A percentile compares a stretch with the other conserved stretches of the same genome.
These are phyloP conservation scores for Fusarium pseudoanthophilum DNA, from an alignment of 2,329 filamentous ascomycete species.

Conservation along the genomic window DNA sequence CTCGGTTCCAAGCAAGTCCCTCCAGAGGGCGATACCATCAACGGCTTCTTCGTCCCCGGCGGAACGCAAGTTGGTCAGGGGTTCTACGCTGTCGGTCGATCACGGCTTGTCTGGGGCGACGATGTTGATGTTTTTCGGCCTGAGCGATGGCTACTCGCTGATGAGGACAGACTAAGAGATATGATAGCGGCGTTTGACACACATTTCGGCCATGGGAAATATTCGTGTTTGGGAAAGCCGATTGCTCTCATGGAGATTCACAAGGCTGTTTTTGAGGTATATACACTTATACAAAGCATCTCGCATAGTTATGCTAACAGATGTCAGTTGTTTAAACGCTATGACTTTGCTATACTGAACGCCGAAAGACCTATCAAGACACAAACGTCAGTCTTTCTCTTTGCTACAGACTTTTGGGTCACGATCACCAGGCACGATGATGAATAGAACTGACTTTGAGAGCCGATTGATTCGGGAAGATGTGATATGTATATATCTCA, in stretches of 20 bases:
- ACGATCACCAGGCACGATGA: slow-evolving; percentile 34
- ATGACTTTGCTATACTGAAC: slow-evolving; percentile 50
- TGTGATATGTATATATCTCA: not conserved
- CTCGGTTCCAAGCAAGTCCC: slow-evolving; percentile 66
- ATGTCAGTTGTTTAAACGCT: slow-evolving; percentile 47
- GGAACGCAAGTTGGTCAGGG: slow-evolving; percentile 65
- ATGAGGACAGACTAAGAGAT: slow-evolving; percentile 43
- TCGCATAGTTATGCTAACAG: not conserved
- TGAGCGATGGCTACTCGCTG: slow-evolving; percentile 62
- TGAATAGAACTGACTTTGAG: not conserved
- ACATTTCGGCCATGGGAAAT: slow-evolving; percentile 59
- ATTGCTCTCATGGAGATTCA: slow-evolving; percentile 61
- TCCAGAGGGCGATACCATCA: slow-evolving; percentile 61
- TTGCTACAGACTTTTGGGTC: slow-evolving; percentile 52
- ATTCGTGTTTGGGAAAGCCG: slow-evolving; percentile 57
- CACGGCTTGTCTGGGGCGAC: slow-evolving; percentile 59
- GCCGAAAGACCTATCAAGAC: slow-evolving; percentile 48
- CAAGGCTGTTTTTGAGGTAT: slow-evolving; percentile 60
- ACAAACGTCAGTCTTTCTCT: slow-evolving; percentile 49
- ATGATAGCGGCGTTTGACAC: slow-evolving; percentile 55
- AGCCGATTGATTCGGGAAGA: not conserved
- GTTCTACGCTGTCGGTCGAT: slow-evolving; percentile 64
- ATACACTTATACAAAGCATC: not conserved
- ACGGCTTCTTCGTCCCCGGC: slow-evolving; percentile 61
- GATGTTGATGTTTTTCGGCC: slow-evolving; percentile 65